Percentiles rank a stretch among this genome's conserved stretches.
Evolutionary conservation across 202 grass and related monocot species (phyloP).

Genomic region (Zoysia matrella): DNA sequence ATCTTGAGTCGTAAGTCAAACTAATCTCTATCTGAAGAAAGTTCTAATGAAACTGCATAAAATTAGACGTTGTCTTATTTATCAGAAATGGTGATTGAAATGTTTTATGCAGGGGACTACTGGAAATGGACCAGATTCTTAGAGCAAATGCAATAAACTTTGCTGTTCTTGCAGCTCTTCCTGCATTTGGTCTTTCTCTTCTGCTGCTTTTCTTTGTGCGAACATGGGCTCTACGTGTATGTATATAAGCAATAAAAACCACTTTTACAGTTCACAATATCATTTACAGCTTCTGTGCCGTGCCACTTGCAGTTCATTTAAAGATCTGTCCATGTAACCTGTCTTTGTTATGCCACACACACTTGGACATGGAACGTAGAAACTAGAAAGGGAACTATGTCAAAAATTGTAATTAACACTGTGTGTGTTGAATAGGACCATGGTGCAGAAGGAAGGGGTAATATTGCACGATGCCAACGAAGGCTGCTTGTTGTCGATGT

Average conservation of each 20-base stretch:
- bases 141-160: constrained; percentile 98
- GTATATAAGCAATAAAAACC: constrained; percentile 27
- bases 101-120: constrained; percentile 67
- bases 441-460: constrained; percentile 88
- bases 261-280: constrained; percentile 27
- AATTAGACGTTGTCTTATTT: constrained; percentile 21
- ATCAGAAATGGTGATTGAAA: constrained; percentile 23
- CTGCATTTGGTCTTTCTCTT: constrained; percentile 82
- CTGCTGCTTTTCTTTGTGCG: constrained; percentile 69
- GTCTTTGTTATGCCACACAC: neutral
- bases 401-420: constrained; percentile 35
- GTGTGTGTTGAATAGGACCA: constrained; percentile 66
- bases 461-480: constrained; percentile 83
- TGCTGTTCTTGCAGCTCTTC: constrained; percentile 93
- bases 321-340: neutral
- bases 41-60: constrained; percentile 31
- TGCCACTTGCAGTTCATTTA: neutral
- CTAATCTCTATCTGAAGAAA: neutral
- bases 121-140: constrained; percentile 98
- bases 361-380: constrained; percentile 13
- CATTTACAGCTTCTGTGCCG: neutral
- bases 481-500: constrained; percentile 82
- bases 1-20: constrained; percentile 89
- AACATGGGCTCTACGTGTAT: constrained; percentile 83
- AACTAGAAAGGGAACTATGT: constrained; percentile 16